Evolutionary conservation across 495 filamentous ascomycete genomes (phyloP).

Genomic region (Cercophora newfieldiana): DNA sequence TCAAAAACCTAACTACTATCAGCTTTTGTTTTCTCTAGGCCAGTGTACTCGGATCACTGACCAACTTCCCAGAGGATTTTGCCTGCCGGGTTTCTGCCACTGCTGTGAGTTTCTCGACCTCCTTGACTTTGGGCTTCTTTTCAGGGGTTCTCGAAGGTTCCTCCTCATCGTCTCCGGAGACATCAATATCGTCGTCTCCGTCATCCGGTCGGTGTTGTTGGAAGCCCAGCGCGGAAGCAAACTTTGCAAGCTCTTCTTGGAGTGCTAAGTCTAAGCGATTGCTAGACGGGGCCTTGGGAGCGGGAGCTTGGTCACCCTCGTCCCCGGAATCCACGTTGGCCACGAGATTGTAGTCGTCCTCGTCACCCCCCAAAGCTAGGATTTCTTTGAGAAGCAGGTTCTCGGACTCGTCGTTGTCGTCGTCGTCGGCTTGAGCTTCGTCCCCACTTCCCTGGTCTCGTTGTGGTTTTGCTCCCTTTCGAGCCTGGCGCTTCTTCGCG

Average conservation of each 20-base stretch:
- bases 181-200: slow-evolving; percentile 34
- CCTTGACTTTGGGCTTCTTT: slow-evolving; percentile 31
- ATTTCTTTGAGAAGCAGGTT: slow-evolving; percentile 65
- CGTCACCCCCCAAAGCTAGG: slow-evolving; percentile 70
- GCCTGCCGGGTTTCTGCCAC: slow-evolving; percentile 26
- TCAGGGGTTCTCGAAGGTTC: slow-evolving; percentile 25
- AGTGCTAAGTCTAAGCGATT: slow-evolving; percentile 38
- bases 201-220: slow-evolving; percentile 35
- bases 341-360: slow-evolving; percentile 71
- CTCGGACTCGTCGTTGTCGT: slow-evolving; percentile 30
- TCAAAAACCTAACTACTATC: slow-evolving; percentile 59
- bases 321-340: slow-evolving; percentile 61
- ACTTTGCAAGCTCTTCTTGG: slow-evolving; percentile 45
- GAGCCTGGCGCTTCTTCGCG: slow-evolving; percentile 51
- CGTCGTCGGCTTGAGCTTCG: slow-evolving; percentile 29
- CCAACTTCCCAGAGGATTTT: slow-evolving; percentile 39
- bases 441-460: background rate
- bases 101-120: slow-evolving; percentile 23
- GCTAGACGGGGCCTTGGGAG: slow-evolving; percentile 29
- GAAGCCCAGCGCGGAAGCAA: slow-evolving; percentile 48
- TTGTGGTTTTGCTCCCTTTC: slow-evolving; percentile 31
- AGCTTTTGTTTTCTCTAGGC: slow-evolving; percentile 8
- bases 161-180: slow-evolving; percentile 34
- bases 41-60: slow-evolving; percentile 34
- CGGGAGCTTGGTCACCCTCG: slow-evolving; percentile 50